A percentile compares a stretch with the other conserved stretches of the same genome.
phyloP scores from a whole-genome alignment of 2,329 filamentous ascomycete genomes.

The Didymellaceae sp. region DNA sequence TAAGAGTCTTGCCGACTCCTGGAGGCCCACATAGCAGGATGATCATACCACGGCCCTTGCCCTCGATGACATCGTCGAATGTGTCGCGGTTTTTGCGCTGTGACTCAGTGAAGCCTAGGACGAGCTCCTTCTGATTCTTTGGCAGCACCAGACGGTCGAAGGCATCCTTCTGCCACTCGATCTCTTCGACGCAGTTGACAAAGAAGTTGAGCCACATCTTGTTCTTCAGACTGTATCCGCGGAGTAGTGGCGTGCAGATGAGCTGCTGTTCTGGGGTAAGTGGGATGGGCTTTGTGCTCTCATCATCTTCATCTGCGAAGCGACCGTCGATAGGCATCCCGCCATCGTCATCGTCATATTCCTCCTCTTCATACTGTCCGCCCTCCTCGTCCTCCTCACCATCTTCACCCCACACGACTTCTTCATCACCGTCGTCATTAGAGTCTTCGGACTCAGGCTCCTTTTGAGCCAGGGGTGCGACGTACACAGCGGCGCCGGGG shows the following conservation, averaged over 20 bases:
- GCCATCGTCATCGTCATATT: conserved; percentile 16
- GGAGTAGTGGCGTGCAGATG: conserved; percentile 78
- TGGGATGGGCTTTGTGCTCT: conserved; percentile 48
- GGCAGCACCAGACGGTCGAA: conserved; percentile 81
- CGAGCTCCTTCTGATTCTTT: conserved; percentile 65
- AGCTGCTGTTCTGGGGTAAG: conserved; percentile 83
- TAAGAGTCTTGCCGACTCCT: conserved; percentile 86
- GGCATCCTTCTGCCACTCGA: conserved; percentile 81
- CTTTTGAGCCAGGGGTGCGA: conserved; percentile 46
- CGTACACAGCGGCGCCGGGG: conserved; percentile 50
- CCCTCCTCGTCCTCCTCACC: conserved; percentile 40
- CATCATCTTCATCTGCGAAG: conserved; percentile 21
- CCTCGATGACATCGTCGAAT: conserved; percentile 72
- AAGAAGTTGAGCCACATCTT: conserved; percentile 90
- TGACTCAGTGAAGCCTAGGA: conserved; percentile 82
- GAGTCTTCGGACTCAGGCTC: conserved; percentile 13
- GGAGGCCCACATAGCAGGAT: conserved; percentile 81
- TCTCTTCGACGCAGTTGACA: conserved; percentile 77
- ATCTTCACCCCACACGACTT: conserved; percentile 24
- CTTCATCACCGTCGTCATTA: conserved; percentile 21
- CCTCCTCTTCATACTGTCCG: conserved; percentile 11
- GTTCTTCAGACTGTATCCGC: conserved; percentile 84
- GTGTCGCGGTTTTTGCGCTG: conserved; percentile 76
- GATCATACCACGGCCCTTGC: conserved; percentile 85
- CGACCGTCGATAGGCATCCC: conserved; percentile 19